Base-by-base conservation (phyloP, 805 yeast genomes). In the Starmerella powellii region DNA sequence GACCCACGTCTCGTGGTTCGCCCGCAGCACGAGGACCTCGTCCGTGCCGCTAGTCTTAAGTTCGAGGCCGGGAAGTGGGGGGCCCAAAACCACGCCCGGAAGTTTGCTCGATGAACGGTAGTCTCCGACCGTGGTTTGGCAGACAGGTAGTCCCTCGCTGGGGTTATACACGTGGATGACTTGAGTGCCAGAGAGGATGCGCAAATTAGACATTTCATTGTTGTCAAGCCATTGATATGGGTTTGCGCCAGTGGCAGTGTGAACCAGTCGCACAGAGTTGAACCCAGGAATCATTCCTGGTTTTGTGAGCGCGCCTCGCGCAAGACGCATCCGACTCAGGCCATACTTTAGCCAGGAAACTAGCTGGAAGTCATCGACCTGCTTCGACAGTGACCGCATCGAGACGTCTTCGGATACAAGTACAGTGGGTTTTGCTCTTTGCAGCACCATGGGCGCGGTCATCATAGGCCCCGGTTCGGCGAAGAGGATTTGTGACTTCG, bases 181-280 rank as follows among this genome's bases (percentile, higher is more conserved):
- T 31, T 56, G 56, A 2, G 64, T 44, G 6, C 67, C 68, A 3
- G 61, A 42, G 13, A 62, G 53, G 3, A 61, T 60, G 12, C 67
- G 38, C 23, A 49, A 40, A 28, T 37, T 31, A 8, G 51, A 45
- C 13, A 38, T 23, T 12, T 49, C 53, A 21, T 43, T 38, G 24
- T 45, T 44, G 32, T 40, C 42, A n/a, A 49, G 51, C 53, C 53
- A 49, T 31, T 32, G 41, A 33, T 20, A 45, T 32, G 53, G 53
- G 28, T 47, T 52, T 3, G 42, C 42, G 16, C 53, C 51, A 12
- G 54, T 43, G 6, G 48, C 49, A 1, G 63, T 39, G 42, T 58
- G 54, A 3, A 62, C 38, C 13, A 60, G 50, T 5, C 65, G 49
- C 17, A 62, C 52, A 3, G 55, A 24, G 15, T 27, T 31, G 47